Percentiles rank a stretch among this genome's conserved stretches.
phyloP scores from a whole-genome alignment of 768 basidiomycete species.

The Paxillus ammoniavirescens region DNA sequence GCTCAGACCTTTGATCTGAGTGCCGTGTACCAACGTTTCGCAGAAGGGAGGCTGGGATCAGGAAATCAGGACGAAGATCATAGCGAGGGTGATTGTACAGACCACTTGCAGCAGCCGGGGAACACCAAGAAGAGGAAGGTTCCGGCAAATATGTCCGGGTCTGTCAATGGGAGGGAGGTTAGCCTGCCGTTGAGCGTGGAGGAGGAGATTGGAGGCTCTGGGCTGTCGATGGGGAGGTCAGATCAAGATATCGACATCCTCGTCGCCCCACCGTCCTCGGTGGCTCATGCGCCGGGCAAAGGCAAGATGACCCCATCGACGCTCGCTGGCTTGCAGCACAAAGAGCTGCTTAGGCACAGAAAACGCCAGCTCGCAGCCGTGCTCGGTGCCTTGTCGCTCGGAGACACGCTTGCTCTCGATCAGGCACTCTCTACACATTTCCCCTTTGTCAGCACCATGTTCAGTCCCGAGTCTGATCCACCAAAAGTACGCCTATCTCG shows the following conservation, averaged over 20 bases:
- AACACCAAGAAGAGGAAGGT: conserved; percentile 91
- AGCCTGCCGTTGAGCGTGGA: conserved; percentile 42
- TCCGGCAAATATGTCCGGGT: conserved; percentile 55
- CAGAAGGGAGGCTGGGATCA: conserved; percentile 21
- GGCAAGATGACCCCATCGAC: conserved; percentile 60
- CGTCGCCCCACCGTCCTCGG: conserved; percentile 17
- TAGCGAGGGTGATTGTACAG: conserved; percentile 60
- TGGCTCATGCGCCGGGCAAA: conserved; percentile 23
- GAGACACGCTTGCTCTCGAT: conserved; percentile 73
- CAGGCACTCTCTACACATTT: conserved; percentile 62
- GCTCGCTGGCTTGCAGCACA: conserved; percentile 69
- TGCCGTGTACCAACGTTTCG: conserved; percentile 24
- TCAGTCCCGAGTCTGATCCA: conserved; percentile 26
- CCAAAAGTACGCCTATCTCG: conserved; percentile 53
- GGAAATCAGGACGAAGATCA: conserved; percentile 49
- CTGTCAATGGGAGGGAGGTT: conserved; percentile 41
- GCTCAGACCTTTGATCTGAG: conserved; percentile 28
- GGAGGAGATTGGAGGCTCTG: conserved; percentile 37
- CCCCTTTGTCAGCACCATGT: conserved; percentile 34
- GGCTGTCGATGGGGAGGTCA: conserved; percentile 23
- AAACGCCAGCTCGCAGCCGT: conserved; percentile 72
- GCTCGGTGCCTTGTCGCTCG: conserved; percentile 62
- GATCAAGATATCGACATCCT: conserved; percentile 25
- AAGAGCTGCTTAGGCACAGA: conserved; percentile 66
- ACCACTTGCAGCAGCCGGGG: conserved; percentile 72